These are phyloP conservation scores for Neurospora tetrasperma DNA, from an alignment of 495 filamentous ascomycete species.

Conservation along the genomic window DNA sequence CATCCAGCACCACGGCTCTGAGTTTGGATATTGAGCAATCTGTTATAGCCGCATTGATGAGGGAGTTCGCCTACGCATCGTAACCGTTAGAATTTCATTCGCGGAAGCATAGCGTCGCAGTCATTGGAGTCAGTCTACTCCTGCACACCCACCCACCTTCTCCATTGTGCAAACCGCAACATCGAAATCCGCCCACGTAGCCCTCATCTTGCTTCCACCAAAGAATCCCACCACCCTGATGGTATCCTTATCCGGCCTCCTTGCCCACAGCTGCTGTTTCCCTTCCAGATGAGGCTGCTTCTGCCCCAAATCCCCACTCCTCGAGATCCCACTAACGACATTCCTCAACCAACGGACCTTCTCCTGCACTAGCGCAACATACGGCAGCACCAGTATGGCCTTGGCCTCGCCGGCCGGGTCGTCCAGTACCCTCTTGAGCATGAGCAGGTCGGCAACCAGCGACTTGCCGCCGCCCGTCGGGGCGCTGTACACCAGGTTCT, in stretches of 20 bases:
- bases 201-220: constrained; percentile 55
- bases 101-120: neutral
- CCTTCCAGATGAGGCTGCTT: constrained; percentile 10
- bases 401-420: constrained; percentile 46
- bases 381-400: constrained; percentile 70
- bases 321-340: constrained; percentile 54
- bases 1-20: constrained; percentile 63
- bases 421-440: constrained; percentile 62
- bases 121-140: neutral
- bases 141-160: constrained; percentile 43
- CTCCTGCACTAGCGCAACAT: constrained; percentile 75
- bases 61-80: constrained; percentile 54
- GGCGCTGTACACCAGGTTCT: constrained; percentile 73
- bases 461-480: constrained; percentile 79
- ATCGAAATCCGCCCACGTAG: constrained; percentile 66
- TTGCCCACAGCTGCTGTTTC: constrained; percentile 27
- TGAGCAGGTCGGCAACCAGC: constrained; percentile 63
- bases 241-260: constrained; percentile 33
- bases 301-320: constrained; percentile 17
- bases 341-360: constrained; percentile 69
- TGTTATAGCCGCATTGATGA: constrained; percentile 67
- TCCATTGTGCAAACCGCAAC: constrained; percentile 77
- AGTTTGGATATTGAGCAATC: constrained; percentile 57
- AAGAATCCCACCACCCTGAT: constrained; percentile 65
- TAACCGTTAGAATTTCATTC: constrained; percentile 9